These are phyloP conservation scores for Gossypium stocksii DNA, from an alignment of 345 rosid genomes.

Conservation along the genomic window DNA sequence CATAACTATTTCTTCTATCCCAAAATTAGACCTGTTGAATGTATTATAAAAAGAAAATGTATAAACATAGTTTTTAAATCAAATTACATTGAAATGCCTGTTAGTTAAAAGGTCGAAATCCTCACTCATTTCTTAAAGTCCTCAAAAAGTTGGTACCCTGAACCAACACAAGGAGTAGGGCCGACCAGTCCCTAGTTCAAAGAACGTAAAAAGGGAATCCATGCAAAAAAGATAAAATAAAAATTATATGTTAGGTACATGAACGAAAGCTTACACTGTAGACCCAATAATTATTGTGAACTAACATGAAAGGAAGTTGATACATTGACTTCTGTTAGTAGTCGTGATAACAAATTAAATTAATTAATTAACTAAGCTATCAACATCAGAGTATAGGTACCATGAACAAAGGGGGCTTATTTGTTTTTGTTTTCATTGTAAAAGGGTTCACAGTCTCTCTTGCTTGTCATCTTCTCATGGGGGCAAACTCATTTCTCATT, in stretches of 20 bases:
- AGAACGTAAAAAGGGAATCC: slow-evolving; percentile 6
- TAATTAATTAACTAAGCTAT: neutral
- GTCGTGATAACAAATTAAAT: neutral
- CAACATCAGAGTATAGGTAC: neutral
- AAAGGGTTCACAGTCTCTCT: neutral
- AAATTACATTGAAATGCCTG: neutral
- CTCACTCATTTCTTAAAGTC: neutral
- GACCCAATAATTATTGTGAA: neutral
- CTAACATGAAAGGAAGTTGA: too few relatives aligned
- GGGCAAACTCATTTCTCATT: neutral
- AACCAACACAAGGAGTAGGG: neutral
- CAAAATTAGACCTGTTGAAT: too few relatives aligned
- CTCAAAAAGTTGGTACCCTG: neutral
- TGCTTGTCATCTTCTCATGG: neutral
- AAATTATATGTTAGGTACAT: neutral
- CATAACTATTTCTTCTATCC: too few relatives aligned
- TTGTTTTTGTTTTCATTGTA: neutral
- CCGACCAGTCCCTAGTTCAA: neutral
- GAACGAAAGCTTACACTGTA: neutral
- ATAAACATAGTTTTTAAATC: neutral
- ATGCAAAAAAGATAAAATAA: neutral
- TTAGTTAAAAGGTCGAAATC: neutral
- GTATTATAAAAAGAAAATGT: too few relatives aligned
- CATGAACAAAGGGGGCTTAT: neutral
- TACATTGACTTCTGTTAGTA: neutral